Evolutionary conservation across 192 early-diverging fungal species (phyloP), one percentile per base, ranked within the genome.

Genomic region (Cetraspora pellucida): DNA sequence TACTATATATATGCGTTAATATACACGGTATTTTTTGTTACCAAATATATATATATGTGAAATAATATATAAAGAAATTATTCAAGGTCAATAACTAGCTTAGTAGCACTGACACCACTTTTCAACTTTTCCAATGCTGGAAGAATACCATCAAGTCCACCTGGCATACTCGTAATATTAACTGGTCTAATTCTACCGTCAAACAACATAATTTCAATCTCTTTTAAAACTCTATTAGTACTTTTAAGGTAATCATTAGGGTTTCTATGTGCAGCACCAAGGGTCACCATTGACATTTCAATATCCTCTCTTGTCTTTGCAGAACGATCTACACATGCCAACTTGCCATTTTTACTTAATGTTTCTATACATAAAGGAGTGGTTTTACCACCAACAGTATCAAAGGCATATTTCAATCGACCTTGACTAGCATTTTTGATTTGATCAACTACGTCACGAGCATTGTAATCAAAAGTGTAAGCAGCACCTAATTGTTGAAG

Each of bases 391-490:
- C 25, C 11, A 23, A 76, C 11, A 52, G 23, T 28, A 54, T 76
- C 74, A 31, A 66, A 25, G 21, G 23, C 74, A 43, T 76, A 76
- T 52, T 66, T 60, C 13, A 76, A 54, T 3, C 45, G 13, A 52
- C 50, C 28, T n/a, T 66, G 28, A 14, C 37, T 76, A 8, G 68
- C 31, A 31, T 43, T 4, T 50, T 52, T 44, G 64, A 76, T 70
- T 70, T 70, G 68, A 19, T 27, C 43, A n/a, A 74, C 31, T 14
- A 74, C 37, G 45, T 79, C 59, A 37, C 30, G 21, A 58, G 57
- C 78, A 13, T 72, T 83, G 50, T 89, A 88, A 67, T 90, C 88
- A n/a, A 89, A 79, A 1, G 80, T 80, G 1, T 78, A 60, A 25
- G 79, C 81, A 0, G 89, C 89, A 44, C 89, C 89, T 71, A 90